These are phyloP conservation scores for Incumbomyces lentus DNA, from an alignment of 2,329 filamentous ascomycete genomes.

Conservation along the genomic window DNA sequence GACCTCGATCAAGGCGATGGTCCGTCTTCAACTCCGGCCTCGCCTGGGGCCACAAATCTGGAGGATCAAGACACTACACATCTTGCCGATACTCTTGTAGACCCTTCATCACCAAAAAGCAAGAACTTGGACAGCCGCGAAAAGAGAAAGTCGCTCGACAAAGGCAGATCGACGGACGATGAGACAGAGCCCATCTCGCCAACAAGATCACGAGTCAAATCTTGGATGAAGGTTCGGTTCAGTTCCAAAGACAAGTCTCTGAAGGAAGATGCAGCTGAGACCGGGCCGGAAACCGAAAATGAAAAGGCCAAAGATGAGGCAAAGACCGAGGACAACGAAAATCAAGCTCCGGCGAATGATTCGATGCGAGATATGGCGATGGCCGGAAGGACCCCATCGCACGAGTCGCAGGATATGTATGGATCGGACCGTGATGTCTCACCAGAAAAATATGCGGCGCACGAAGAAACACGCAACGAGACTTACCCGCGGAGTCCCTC, in stretches of 20 bases:
- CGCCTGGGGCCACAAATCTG: background rate
- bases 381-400: slow-evolving; percentile 13
- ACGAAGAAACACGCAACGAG: slow-evolving; percentile 1
- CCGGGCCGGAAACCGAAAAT: background rate
- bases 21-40: background rate
- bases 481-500: slow-evolving; percentile 7
- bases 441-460: slow-evolving; percentile 9
- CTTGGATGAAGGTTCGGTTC: slow-evolving; percentile 11
- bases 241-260: slow-evolving; percentile 14
- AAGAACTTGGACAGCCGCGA: background rate
- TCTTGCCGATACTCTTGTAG: background rate
- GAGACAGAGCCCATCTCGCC: slow-evolving; percentile 8
- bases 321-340: background rate
- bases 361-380: slow-evolving; percentile 22
- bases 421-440: slow-evolving; percentile 6
- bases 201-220: slow-evolving; percentile 8
- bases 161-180: background rate
- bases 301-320: background rate
- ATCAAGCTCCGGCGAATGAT: slow-evolving; percentile 8
- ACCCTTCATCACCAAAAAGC: background rate
- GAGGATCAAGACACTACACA: no score
- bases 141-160: background rate
- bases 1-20: background rate
- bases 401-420: slow-evolving; percentile 20
- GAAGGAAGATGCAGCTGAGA: slow-evolving; percentile 9